These are phyloP conservation scores for Monotropa hypopitys DNA, from an alignment of 179 eudicot genomes.

Conservation along the genomic window DNA sequence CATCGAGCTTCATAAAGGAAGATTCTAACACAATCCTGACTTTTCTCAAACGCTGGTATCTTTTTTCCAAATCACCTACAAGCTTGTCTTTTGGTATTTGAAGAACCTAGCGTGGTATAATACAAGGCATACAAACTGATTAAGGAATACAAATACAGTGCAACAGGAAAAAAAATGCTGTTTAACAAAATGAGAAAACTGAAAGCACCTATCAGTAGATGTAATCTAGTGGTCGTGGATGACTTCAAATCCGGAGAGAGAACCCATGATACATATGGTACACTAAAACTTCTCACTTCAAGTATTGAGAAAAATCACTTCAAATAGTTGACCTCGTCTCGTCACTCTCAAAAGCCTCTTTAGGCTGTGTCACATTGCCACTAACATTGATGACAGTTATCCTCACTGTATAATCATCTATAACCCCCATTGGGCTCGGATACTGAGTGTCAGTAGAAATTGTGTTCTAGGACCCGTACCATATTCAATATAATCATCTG, in stretches of 20 bases:
- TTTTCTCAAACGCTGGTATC: conserved; percentile 17
- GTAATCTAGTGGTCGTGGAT: background rate
- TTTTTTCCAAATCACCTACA: conserved; percentile 26
- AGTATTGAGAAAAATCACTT: background rate
- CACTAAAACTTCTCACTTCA: too few relatives aligned
- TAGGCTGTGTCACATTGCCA: background rate
- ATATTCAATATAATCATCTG: background rate
- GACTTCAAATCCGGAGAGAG: background rate
- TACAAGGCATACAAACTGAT: background rate
- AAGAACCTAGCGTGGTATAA: conserved; percentile 19
- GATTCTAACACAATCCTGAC: conserved; percentile 37
- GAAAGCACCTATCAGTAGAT: background rate
- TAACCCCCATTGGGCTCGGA: background rate
- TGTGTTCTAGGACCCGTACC: background rate
- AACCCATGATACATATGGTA: background rate
- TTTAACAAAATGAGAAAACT: too few relatives aligned
- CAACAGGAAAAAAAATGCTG: background rate
- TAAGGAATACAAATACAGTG: background rate
- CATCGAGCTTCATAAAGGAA: conserved; percentile 75
- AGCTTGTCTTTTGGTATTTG: conserved; percentile 27
- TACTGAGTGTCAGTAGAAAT: background rate
- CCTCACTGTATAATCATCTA: background rate
- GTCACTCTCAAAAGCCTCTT: background rate
- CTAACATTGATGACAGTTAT: background rate
- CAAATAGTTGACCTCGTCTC: background rate